phyloP scores from a whole-genome alignment of 495 filamentous ascomycete genomes.

The Penicillium crystallinum region DNA sequence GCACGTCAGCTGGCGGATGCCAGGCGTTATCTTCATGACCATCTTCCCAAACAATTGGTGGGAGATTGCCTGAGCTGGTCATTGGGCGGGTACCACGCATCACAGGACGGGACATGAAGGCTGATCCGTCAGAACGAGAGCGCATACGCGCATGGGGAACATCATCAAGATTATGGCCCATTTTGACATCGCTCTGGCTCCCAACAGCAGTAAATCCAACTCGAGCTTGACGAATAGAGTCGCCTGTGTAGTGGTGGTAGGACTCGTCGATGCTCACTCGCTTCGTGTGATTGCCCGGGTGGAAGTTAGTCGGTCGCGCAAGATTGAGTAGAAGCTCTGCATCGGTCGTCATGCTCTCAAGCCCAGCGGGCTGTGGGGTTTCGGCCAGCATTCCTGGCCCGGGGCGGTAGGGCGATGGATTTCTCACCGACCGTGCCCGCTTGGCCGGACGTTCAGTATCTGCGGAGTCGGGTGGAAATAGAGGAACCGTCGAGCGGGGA shows the following conservation, averaged over 20 bases:
- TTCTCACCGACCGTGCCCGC: conserved; percentile 53
- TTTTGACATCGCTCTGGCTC: conserved; percentile 14
- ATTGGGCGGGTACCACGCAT: conserved; percentile 36
- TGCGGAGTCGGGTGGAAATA: conserved; percentile 29
- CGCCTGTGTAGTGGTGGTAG: conserved; percentile 20
- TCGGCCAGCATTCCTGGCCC: conserved; percentile 34
- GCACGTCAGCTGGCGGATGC: conserved; percentile 7
- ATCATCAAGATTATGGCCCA: conserved; percentile 6
- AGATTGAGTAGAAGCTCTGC: conserved; percentile 50
- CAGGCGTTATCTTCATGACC: conserved; percentile 26
- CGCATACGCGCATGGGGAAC: conserved; percentile 38
- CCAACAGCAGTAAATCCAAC: conserved; percentile 16
- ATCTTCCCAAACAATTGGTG: conserved; percentile 36
- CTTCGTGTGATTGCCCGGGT: conserved; percentile 26
- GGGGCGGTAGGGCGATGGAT: conserved; percentile 43
- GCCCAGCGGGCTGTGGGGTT: conserved; percentile 36
- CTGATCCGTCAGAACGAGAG: conserved; percentile 44
- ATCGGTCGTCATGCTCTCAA: conserved; percentile 48
- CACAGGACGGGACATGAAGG: conserved; percentile 35
- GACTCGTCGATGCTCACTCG: conserved; percentile 38
- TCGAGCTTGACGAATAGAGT: conserved; percentile 21
- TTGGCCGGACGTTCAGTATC: conserved; percentile 52
- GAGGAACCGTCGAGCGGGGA: conserved; percentile 22
- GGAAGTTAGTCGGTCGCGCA: conserved; percentile 36
- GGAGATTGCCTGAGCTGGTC: conserved; percentile 39